Evolutionary conservation across 306 rosid genomes (phyloP).

Genomic region (Castanea sativa): DNA sequence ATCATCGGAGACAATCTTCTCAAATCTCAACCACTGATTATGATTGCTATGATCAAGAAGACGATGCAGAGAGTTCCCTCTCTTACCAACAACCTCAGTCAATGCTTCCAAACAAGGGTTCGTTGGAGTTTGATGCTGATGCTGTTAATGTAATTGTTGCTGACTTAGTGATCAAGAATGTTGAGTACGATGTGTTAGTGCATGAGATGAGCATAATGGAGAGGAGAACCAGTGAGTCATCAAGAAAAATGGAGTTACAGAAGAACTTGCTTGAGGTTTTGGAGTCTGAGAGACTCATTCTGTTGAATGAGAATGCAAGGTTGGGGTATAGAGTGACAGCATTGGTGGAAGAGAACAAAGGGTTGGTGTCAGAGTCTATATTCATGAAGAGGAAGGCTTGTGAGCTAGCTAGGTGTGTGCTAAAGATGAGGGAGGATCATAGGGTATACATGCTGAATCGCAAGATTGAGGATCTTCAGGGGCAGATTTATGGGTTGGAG

Average conservation of each 20-base stretch:
- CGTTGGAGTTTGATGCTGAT: slow-evolving; percentile 33
- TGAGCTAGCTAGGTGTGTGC: slow-evolving; percentile 75
- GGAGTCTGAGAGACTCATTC: slow-evolving; percentile 86
- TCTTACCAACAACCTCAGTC: slow-evolving; percentile 51
- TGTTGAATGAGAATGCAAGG: slow-evolving; percentile 79
- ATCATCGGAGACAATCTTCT: slow-evolving; percentile 50
- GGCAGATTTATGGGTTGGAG: slow-evolving; percentile 80
- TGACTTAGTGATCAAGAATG: slow-evolving; percentile 76
- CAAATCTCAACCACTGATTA: slow-evolving; percentile 48
- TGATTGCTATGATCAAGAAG: slow-evolving; percentile 50
- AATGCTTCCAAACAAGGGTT: not conserved
- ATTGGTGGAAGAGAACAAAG: slow-evolving; percentile 75
- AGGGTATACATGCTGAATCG: slow-evolving; percentile 68
- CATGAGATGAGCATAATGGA: slow-evolving; percentile 59
- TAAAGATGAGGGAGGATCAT: slow-evolving; percentile 81
- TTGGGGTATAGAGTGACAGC: slow-evolving; percentile 55
- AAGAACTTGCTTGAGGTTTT: slow-evolving; percentile 86
- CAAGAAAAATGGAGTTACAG: slow-evolving; percentile 74
- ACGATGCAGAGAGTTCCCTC: slow-evolving; percentile 72
- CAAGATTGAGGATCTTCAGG: slow-evolving; percentile 85
- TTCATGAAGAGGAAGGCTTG: slow-evolving; percentile 69
- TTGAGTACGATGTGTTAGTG: slow-evolving; percentile 52
- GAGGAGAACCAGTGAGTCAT: slow-evolving; percentile 51
- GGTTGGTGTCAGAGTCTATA: slow-evolving; percentile 59
- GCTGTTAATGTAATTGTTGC: slow-evolving; percentile 32